Evolutionary conservation across 2,329 filamentous ascomycete genomes (phyloP).

Genomic region (Neonectria magnoliae): DNA sequence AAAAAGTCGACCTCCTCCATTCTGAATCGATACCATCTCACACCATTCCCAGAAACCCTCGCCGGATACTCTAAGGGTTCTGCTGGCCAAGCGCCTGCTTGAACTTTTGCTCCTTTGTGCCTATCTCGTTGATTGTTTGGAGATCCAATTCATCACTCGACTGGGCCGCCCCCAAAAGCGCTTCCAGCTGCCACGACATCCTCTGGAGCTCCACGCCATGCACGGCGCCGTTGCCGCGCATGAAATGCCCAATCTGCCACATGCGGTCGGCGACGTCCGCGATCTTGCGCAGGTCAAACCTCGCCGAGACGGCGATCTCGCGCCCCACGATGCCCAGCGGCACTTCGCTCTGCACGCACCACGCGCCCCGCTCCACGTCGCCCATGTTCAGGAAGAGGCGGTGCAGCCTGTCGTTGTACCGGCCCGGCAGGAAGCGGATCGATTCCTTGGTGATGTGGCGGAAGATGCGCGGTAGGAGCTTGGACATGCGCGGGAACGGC

Average conservation of each 20-base stretch:
- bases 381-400: slow-evolving; percentile 11
- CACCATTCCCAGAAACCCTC: background rate
- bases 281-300: background rate
- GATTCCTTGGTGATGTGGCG: slow-evolving; percentile 6
- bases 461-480: background rate
- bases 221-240: background rate
- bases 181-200: slow-evolving; percentile 5
- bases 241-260: slow-evolving; percentile 9
- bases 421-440: slow-evolving; percentile 2
- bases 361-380: background rate
- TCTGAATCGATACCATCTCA: background rate
- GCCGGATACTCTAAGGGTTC: background rate
- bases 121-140: background rate
- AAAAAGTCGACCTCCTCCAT: background rate
- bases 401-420: slow-evolving; percentile 11
- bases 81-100: background rate
- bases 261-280: background rate
- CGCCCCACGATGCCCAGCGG: background rate
- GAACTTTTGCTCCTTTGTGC: background rate
- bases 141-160: too few species aligned
- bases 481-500: background rate
- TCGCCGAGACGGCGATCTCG: background rate
- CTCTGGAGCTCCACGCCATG: background rate
- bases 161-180: background rate
- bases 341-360: background rate